A percentile compares a stretch with the other conserved stretches of the same genome.
Evolutionary conservation across 2,329 filamentous ascomycete species (phyloP).

Genomic region (Nectriaceae sp.): DNA sequence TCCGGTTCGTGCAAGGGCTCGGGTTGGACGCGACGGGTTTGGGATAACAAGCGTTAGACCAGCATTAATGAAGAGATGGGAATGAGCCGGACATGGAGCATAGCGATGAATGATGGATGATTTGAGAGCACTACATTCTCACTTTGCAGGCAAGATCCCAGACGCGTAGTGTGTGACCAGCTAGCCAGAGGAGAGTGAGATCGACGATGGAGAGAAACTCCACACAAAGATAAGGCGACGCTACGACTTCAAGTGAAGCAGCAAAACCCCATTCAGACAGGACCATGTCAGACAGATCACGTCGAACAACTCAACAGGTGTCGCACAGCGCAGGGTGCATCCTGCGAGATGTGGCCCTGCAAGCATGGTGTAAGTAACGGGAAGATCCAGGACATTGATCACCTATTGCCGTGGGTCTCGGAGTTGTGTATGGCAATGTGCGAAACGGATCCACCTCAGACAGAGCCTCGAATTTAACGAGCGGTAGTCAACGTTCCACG

Average conservation of each 20-base stretch:
- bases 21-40: constrained; percentile 27
- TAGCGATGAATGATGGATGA: too few species aligned
- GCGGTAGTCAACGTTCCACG: background rate
- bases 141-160: too few species aligned
- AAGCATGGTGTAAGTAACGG: background rate
- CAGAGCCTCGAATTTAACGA: background rate
- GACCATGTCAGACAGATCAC: too few species aligned
- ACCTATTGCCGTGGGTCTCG: too few species aligned
- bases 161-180: too few species aligned
- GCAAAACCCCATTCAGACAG: background rate
- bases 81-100: too few species aligned
- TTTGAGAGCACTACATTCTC: too few species aligned
- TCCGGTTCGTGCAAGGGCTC: constrained; percentile 70
- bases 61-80: background rate
- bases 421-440: too few species aligned
- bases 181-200: too few species aligned
- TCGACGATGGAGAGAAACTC: too few species aligned
- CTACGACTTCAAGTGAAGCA: background rate
- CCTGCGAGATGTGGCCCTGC: background rate
- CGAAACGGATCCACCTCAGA: too few species aligned
- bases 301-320: background rate
- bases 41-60: background rate
- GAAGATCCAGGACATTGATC: too few species aligned
- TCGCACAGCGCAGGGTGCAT: background rate
- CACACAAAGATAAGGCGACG: background rate